Evolutionary conservation across 2,329 filamentous ascomycete species (phyloP).

Genomic region (Chalara sp.): DNA sequence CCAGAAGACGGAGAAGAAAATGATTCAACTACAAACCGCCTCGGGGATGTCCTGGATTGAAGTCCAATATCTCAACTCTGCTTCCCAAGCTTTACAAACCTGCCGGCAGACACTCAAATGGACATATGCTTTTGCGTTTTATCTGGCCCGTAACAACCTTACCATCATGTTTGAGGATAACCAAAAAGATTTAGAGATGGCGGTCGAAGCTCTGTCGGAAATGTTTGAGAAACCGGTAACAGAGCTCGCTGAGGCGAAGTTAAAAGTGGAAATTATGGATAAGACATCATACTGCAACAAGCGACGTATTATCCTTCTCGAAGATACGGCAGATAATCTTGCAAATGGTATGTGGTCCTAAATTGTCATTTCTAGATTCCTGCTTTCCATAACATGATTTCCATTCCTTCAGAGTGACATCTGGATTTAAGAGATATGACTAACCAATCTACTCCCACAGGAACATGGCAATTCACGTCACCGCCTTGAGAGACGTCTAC

Average conservation of each 20-base stretch:
- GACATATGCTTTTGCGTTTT: slow-evolving; percentile 98
- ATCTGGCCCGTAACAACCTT: slow-evolving; percentile 89
- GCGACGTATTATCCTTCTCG: slow-evolving; percentile 78
- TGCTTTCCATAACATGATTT: slow-evolving; percentile 10
- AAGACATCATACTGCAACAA: slow-evolving; percentile 97
- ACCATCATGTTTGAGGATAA: slow-evolving; percentile 99
- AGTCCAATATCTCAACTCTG: slow-evolving; percentile 91
- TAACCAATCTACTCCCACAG: slow-evolving; percentile 12
- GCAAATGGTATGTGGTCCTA: slow-evolving; percentile 62
- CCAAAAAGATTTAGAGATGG: slow-evolving; percentile 95
- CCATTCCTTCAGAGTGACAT: slow-evolving; percentile 4
- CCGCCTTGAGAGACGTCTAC: no score
- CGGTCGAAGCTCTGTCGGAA: slow-evolving; percentile 92
- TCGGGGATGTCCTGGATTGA: slow-evolving; percentile 99
- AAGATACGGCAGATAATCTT: slow-evolving; percentile 88
- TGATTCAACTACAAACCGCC: slow-evolving; percentile 88
- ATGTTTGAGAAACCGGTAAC: slow-evolving; percentile 98
- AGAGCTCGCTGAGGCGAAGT: slow-evolving; percentile 76
- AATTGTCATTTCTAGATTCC: slow-evolving; percentile 19
- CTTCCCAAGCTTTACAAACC: slow-evolving; percentile 87
- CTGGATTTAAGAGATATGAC: slow-evolving; percentile 6
- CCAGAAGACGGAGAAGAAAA: slow-evolving; percentile 96
- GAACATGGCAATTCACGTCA: slow-evolving; percentile 14
- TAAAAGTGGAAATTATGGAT: slow-evolving; percentile 97
- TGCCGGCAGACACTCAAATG: slow-evolving; percentile 98